phyloP scores from a whole-genome alignment of 2,329 filamentous ascomycete genomes.

The Tetracladium maxilliforme region DNA sequence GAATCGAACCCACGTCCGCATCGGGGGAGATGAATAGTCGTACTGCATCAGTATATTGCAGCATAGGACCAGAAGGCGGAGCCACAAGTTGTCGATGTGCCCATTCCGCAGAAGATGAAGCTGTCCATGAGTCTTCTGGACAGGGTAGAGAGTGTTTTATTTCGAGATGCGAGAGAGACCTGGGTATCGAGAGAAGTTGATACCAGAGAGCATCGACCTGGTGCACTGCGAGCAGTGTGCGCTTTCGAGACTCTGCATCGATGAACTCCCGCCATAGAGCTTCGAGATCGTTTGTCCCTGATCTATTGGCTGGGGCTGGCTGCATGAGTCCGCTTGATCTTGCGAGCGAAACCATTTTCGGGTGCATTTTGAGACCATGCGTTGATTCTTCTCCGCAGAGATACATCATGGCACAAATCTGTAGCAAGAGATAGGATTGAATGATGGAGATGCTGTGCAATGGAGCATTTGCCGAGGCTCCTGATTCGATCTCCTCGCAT shows the following conservation, averaged over 20 bases:
- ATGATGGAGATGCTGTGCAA: slow-evolving; percentile 13
- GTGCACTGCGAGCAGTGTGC: slow-evolving; percentile 24
- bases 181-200: slow-evolving; percentile 21
- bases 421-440: slow-evolving; percentile 21
- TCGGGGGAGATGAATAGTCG: slow-evolving; percentile 18
- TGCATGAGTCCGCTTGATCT: slow-evolving; percentile 19
- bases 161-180: slow-evolving; percentile 22
- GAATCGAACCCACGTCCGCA: slow-evolving; percentile 11
- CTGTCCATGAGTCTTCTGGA: slow-evolving; percentile 19
- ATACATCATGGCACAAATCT: slow-evolving; percentile 27
- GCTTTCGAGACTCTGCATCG: slow-evolving; percentile 21
- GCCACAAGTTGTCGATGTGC: slow-evolving; percentile 15
- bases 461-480: slow-evolving; percentile 3
- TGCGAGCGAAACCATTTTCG: slow-evolving; percentile 21
- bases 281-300: slow-evolving; percentile 16
- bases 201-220: slow-evolving; percentile 28
- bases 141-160: slow-evolving; percentile 27
- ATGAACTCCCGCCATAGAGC: slow-evolving; percentile 22
- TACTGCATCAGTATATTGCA: slow-evolving; percentile 21
- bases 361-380: slow-evolving; percentile 21
- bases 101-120: slow-evolving; percentile 18
- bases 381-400: slow-evolving; percentile 19
- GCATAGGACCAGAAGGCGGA: slow-evolving; percentile 3
- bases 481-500: slow-evolving; percentile 9
- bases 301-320: slow-evolving; percentile 9